Evolutionary conservation across 1,284 basidiomycete species (phyloP), one percentile per base, ranked within the genome.

Genomic region (Ustilago sp.): DNA sequence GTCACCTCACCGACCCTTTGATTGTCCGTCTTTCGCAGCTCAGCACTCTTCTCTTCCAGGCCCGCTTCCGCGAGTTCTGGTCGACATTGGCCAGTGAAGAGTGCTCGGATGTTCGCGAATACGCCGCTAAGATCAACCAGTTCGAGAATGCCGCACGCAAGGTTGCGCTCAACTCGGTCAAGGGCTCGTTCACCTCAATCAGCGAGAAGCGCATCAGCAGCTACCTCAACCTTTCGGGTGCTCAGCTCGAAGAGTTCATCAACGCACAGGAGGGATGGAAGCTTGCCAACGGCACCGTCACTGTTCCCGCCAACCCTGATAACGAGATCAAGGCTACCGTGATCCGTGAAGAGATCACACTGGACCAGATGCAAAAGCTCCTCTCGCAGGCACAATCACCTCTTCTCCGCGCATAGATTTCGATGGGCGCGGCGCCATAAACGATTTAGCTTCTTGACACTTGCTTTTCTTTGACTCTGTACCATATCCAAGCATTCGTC

Each of bases 311-410:
- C 52, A 84, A 82, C 59, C 66, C 74, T 39, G 81, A 84, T 60
- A 98, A 97, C 87, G 93, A 94, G 84, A 94, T 97, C 83, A 93
- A 94, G 86, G 93, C 94, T 0, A 93, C 93, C n/a, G 90, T 96
- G 47, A 93, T 96, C 51, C 93, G 94, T 87, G 95, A 97, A 88
- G 91, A 90, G 80, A 93, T 97, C 77, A 92, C 92, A 86, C 88
- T 97, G 66, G 91, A 91, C 78, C 95, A 81, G 66, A 72, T 82
- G 74, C 68, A 71, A 66, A 82, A 82, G 72, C 68, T 81, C 57
- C 62, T 82, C 31, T 53, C 77, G 17, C 81, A 82, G 72, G 77
- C 81, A 8, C 79, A 81, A 55, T 57, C 77, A 41, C 63, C 73
- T 31, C 59, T 74, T 34, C 63, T 74, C 31, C 67, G 71, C 15